Conservation (phyloP, 148 eudicot genomes). For the Persicaria tinctoria region DNA sequence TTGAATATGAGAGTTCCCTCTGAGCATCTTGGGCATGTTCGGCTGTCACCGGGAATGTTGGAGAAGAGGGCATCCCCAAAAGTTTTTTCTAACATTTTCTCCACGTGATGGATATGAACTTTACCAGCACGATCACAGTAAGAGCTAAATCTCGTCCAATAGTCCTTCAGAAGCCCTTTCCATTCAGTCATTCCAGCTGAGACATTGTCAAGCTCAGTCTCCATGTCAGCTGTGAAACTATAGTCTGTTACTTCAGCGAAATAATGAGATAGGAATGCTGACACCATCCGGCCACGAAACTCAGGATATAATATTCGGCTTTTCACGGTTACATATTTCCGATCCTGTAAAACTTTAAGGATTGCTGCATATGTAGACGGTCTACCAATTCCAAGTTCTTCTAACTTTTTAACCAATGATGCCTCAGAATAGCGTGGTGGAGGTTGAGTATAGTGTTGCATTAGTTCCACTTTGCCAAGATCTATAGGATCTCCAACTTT, state of each 20-base stretch:
- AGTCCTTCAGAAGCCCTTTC: constrained; percentile 86
- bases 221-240: constrained; percentile 97
- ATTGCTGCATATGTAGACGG: constrained; percentile 94
- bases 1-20: constrained; percentile 79
- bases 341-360: constrained; percentile 76
- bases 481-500: constrained; percentile 44
- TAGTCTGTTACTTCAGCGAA: constrained; percentile 90
- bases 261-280: constrained; percentile 78
- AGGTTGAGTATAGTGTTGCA: constrained; percentile 71
- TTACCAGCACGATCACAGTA: constrained; percentile 59
- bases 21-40: constrained; percentile 81
- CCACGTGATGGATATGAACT: constrained; percentile 85
- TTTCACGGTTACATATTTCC: constrained; percentile 74
- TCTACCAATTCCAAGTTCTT: constrained; percentile 97
- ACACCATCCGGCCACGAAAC: constrained; percentile 98
- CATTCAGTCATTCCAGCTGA: constrained; percentile 92
- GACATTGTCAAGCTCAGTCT: constrained; percentile 93
- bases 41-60: constrained; percentile 62
- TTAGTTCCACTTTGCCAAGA: constrained; percentile 55
- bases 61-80: constrained; percentile 69
- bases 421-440: constrained; percentile 84
- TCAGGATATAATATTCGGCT: constrained; percentile 61
- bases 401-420: constrained; percentile 76
- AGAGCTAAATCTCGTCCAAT: constrained; percentile 82
- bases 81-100: constrained; percentile 91